Percentiles rank a stretch among this genome's conserved stretches.
Evolutionary conservation across 2,329 filamentous ascomycete genomes (phyloP).

Genomic region (Hypoxylon sp.): DNA sequence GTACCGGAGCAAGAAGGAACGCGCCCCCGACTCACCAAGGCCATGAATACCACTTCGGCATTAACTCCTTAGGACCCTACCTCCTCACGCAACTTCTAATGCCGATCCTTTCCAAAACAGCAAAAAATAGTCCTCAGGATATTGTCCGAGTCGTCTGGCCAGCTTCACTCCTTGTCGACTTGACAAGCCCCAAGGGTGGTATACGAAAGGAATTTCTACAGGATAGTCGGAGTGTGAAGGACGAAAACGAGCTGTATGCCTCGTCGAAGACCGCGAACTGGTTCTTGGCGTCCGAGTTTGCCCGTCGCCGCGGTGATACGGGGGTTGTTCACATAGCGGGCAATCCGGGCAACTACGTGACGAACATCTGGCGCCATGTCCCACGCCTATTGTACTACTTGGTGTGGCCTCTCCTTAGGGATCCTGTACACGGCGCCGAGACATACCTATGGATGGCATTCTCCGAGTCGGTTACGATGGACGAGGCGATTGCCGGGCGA

Average conservation of each 20-base stretch:
- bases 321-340: slow-evolving; percentile 35
- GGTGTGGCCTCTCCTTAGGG: slow-evolving; percentile 21
- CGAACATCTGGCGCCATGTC: slow-evolving; percentile 38
- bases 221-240: background rate
- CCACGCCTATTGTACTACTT: slow-evolving; percentile 25
- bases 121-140: background rate
- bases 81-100: background rate
- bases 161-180: background rate
- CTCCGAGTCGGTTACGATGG: slow-evolving; percentile 40
- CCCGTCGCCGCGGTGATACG: too few relatives aligned
- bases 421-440: slow-evolving; percentile 26
- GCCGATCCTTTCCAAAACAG: background rate
- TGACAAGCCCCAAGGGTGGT: background rate
- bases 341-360: slow-evolving; percentile 41
- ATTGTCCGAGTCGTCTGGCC: background rate
- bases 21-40: background rate
- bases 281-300: background rate
- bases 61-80: background rate
- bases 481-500: slow-evolving; percentile 39
- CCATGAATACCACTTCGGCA: background rate
- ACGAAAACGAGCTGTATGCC: background rate
- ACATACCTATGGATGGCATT: background rate
- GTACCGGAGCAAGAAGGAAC: background rate
- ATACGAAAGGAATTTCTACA: background rate
- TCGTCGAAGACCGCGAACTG: background rate